phyloP scores from a whole-genome alignment of 371 early-diverging fungal species.

The Fennellomyces sp. region DNA sequence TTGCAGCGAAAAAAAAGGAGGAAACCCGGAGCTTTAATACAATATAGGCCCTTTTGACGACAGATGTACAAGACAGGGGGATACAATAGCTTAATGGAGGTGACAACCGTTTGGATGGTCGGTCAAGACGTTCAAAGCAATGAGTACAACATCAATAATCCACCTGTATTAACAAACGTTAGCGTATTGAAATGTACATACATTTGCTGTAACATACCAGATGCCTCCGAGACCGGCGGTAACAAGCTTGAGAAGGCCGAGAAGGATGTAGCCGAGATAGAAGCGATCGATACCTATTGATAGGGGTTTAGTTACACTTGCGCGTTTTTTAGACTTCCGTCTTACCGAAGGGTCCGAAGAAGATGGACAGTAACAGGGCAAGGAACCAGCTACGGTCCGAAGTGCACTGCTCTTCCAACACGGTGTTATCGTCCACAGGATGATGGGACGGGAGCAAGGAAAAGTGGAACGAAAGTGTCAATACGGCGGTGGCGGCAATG shows the following conservation, averaged over 20 bases:
- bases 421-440: slow-evolving; percentile 9
- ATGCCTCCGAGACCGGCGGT: slow-evolving; percentile 55
- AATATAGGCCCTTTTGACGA: no score
- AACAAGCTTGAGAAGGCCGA: slow-evolving; percentile 46
- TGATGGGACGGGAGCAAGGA: slow-evolving; percentile 19
- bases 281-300: slow-evolving; percentile 59
- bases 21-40: no score
- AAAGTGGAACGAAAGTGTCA: slow-evolving; percentile 39
- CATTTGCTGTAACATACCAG: no score
- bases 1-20: no score
- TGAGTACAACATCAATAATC: slow-evolving; percentile 43
- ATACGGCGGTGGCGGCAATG: slow-evolving; percentile 35
- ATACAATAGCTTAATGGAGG: slow-evolving; percentile 33
- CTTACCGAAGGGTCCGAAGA: slow-evolving; percentile 54
- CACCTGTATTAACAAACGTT: no score
- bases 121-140: slow-evolving; percentile 47
- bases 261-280: slow-evolving; percentile 63
- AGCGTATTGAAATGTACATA: no score
- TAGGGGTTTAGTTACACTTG: not conserved
- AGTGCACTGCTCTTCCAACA: slow-evolving; percentile 32
- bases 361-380: slow-evolving; percentile 48
- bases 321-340: not conserved
- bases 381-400: slow-evolving; percentile 55
- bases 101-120: slow-evolving; percentile 51
- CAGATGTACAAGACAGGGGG: no score